These are phyloP conservation scores for Paraconiothyrium brasiliense DNA, from an alignment of 2,329 filamentous ascomycete species.

Conservation along the genomic window DNA sequence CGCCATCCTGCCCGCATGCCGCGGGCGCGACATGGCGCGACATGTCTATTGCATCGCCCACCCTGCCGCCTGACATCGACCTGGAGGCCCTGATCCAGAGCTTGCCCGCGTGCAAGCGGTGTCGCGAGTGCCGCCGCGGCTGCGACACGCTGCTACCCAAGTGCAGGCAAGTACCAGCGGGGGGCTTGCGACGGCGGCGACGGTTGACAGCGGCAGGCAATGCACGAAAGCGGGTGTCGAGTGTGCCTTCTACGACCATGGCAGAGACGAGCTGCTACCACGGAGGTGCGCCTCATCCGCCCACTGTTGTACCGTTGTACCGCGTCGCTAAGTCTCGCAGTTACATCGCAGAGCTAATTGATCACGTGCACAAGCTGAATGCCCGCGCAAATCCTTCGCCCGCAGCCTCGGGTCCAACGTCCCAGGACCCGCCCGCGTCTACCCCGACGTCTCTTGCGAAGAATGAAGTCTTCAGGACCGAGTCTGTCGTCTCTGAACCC, in stretches of 20 bases:
- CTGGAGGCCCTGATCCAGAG: slow-evolving; percentile 33
- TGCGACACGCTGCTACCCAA: slow-evolving; percentile 49
- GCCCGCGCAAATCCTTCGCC: slow-evolving; percentile 32
- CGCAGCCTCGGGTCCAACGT: slow-evolving; percentile 25
- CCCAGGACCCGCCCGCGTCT: slow-evolving; percentile 20
- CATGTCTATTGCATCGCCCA: slow-evolving; percentile 30
- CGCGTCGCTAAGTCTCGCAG: slow-evolving; percentile 30
- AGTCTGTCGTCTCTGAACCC: slow-evolving; percentile 26
- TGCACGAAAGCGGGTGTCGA: slow-evolving; percentile 48
- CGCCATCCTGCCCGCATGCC: slow-evolving; percentile 5
- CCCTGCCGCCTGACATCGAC: slow-evolving; percentile 25
- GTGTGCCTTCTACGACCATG: slow-evolving; percentile 48
- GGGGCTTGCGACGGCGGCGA: neutral
- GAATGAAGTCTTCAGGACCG: slow-evolving; percentile 22
- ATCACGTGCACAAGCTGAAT: slow-evolving; percentile 45
- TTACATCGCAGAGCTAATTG: slow-evolving; percentile 47
- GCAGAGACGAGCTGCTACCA: slow-evolving; percentile 40
- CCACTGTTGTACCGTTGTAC: slow-evolving; percentile 7
- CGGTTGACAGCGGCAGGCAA: slow-evolving; percentile 36
- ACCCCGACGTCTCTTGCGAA: slow-evolving; percentile 4
- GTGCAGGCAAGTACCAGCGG: slow-evolving; percentile 36
- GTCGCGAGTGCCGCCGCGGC: slow-evolving; percentile 47
- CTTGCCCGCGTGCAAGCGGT: slow-evolving; percentile 47
- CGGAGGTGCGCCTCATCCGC: slow-evolving; percentile 34
- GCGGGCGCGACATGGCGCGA: slow-evolving; percentile 22